Evolutionary conservation across 768 basidiomycete genomes (phyloP), one percentile per base, ranked within the genome.

Genomic region (Lanmaoa rubissima): DNA sequence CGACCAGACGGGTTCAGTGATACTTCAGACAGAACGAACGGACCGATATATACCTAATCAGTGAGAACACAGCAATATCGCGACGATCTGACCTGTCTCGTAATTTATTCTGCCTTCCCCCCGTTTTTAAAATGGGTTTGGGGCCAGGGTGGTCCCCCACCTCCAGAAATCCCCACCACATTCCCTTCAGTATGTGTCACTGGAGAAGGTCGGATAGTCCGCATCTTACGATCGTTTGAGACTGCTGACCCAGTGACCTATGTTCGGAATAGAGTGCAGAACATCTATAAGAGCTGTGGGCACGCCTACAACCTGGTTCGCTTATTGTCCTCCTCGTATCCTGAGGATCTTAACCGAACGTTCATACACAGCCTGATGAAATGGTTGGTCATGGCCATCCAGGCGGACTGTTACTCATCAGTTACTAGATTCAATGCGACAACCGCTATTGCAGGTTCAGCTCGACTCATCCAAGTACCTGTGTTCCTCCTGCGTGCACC

Each of bases 371-470:
- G 86, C 81, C 82, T 49, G 84, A 88, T 64, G 74, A 83, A 67
- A 73, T 83, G 78, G 87, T 87, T 58, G 57, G 75, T 59, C 43
- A 38, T 48, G 53, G 45, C 58, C 49, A 46, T 42, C 48, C 32
- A 44, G 21, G 8, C 44, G 9, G 55, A 36, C 46, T 24, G 36
- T 51, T 54, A 34, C 66, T 66, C 58, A 63, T 60, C 55, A 46
- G 57, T 49, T 48, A 49, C 54, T 67, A 90, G 88, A 80, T 88
- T 51, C 78, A 79, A 61, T 90, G 88, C 72, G 83, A 81, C 49
- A 77, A 85, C 66, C 75, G 75, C 35, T 76, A 69, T 65, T 91
- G 88, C 81, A 88, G 79, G 69, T 90, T 90, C 76, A 90, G 88
- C 62, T 73, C 79, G 11, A 70, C 71, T 17, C 88, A 90, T 71